Conservation (phyloP, 192 early-diverging fungal genomes). For the Ambispora gerdemannii region DNA sequence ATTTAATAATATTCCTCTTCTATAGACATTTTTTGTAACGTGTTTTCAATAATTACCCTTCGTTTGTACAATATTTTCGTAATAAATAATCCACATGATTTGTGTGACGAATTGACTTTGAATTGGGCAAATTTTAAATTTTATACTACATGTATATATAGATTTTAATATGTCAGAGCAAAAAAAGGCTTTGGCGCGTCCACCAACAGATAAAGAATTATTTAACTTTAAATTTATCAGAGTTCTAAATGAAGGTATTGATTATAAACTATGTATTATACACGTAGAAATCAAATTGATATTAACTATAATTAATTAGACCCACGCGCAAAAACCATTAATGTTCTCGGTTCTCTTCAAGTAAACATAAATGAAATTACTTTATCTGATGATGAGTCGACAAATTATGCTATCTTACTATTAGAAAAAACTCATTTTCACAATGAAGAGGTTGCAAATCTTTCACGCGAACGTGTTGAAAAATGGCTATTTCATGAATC, state of each 20-base stretch:
- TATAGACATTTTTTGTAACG: no score
- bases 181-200: not conserved
- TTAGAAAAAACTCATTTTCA: constrained; percentile 53
- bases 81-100: no score
- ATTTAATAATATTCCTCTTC: no score
- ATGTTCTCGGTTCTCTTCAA: constrained; percentile 3
- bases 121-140: no score
- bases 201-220: constrained; percentile 14
- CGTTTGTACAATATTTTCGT: no score
- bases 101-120: no score
- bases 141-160: no score
- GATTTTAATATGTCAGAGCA: no score
- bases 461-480: constrained; percentile 35
- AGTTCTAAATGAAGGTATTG: constrained; percentile 18
- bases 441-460: constrained; percentile 29
- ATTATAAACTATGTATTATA: not conserved
- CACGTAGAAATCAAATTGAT: not conserved
- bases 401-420: constrained; percentile 38
- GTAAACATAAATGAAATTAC: not conserved
- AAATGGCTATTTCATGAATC: constrained; percentile 43
- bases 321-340: constrained; percentile 11
- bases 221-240: constrained; percentile 10
- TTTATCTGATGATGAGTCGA: not conserved
- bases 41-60: no score
- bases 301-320: not conserved